These are phyloP conservation scores for Fomitopsis schrenkii DNA, from an alignment of 1,284 basidiomycete genomes.

Conservation along the genomic window DNA sequence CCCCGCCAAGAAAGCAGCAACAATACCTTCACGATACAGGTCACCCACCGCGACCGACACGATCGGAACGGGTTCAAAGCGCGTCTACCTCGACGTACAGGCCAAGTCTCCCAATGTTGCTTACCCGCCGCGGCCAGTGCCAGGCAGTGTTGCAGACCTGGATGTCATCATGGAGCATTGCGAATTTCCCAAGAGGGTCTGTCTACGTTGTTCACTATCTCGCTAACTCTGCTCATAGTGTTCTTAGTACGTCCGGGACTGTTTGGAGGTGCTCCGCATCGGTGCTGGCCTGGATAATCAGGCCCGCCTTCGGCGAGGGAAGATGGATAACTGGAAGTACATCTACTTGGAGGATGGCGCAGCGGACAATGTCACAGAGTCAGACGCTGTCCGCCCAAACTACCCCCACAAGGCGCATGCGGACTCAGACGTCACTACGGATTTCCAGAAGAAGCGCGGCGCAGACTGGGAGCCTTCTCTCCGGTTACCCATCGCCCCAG, in stretches of 20 bases:
- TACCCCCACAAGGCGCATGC: constrained; percentile 23
- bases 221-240: neutral
- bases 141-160: constrained; percentile 81
- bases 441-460: constrained; percentile 39
- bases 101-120: constrained; percentile 51
- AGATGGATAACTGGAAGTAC: constrained; percentile 61
- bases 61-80: constrained; percentile 67
- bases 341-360: constrained; percentile 55
- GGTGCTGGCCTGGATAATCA: constrained; percentile 65
- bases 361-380: constrained; percentile 33
- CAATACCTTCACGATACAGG: constrained; percentile 41
- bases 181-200: constrained; percentile 81
- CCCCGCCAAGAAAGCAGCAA: constrained; percentile 43
- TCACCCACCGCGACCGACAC: constrained; percentile 40
- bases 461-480: constrained; percentile 41
- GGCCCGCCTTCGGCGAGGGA: constrained; percentile 52
- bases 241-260: constrained; percentile 69
- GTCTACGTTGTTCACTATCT: neutral
- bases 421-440: constrained; percentile 33
- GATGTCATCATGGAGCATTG: constrained; percentile 88
- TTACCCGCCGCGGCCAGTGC: constrained; percentile 81
- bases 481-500: constrained; percentile 30
- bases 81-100: constrained; percentile 73
- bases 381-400: constrained; percentile 17
- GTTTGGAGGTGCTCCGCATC: constrained; percentile 66